Evolutionary conservation across 106 monocot species (phyloP), one percentile per base, ranked within the genome.

Genomic region (Phalaenopsis aphrodite): DNA sequence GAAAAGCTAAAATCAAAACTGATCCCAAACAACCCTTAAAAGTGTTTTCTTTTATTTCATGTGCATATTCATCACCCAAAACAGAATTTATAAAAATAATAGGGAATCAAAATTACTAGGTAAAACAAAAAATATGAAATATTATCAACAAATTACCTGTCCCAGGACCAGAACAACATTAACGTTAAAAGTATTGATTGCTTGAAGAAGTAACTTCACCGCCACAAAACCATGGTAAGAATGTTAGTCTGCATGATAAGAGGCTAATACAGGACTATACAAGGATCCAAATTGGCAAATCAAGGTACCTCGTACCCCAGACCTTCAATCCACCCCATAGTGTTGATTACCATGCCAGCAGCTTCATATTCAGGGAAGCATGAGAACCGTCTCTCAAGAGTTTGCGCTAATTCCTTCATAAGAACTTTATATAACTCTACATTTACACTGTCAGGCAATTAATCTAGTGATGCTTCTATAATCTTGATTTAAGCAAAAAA

Each of bases 311-410:
- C 92, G 71, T 94, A 94, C 5, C 97, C 97, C 84, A 98, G 83
- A 55, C 94, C 92, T 87, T 98, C 97, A 15, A 94, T 89, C 97
- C 97, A 98, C 41, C 97, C 97, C 97, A 98, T 98, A 4, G 97
- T 98, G 78, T 98, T 98, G 83, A 98, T 94, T 72, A 98, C 90
- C 97, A 98, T 98, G 47, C 97, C 97, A 77, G 97, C 90, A 87
- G 90, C 94, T 85, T 92, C 90, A 56, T 92, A 90, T 85, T 98
- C 97, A 79, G 86, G 65, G 82, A 94, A 90, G 45, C 97, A 90
- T 12, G 86, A 78, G 73, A 98, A 94, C 61, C 92, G 94, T 78
- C 77, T 92, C 78, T 98, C 97, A 41, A 98, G 77, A 9, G 90
- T 98, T 77, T 84, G 86, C 16, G 94, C 94, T 42, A 98, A 85